Evolutionary conservation across 768 basidiomycete species (phyloP).

Genomic region (Mycena haematopus): DNA sequence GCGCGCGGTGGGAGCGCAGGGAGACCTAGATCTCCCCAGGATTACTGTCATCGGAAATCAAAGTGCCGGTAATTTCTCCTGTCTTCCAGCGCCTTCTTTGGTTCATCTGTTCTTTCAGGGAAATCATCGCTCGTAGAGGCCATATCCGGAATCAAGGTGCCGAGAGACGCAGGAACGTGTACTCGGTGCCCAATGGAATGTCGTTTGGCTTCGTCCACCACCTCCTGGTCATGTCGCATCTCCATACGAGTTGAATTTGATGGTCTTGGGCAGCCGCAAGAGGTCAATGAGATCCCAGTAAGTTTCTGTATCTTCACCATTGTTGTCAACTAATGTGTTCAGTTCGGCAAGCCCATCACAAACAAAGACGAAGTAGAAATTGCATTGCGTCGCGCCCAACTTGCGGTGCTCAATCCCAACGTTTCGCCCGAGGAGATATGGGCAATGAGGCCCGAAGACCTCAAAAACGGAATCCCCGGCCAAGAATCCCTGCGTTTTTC

Average conservation of each 20-base stretch:
- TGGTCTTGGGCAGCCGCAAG: not conserved
- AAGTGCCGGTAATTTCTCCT: conserved; percentile 55
- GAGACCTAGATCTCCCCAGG: conserved; percentile 53
- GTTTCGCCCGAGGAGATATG: conserved; percentile 10
- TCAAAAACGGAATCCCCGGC: conserved; percentile 1
- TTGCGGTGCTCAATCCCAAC: conserved; percentile 46
- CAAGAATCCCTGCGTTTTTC: conserved; percentile 39
- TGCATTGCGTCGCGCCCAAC: conserved; percentile 53
- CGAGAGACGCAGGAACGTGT: conserved; percentile 40
- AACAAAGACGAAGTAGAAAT: conserved; percentile 48
- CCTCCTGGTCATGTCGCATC: conserved; percentile 44
- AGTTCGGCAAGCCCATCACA: conserved; percentile 37
- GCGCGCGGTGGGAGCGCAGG: conserved; percentile 46
- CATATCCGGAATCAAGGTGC: conserved; percentile 58
- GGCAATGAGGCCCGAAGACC: conserved; percentile 17
- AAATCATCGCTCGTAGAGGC: conserved; percentile 57
- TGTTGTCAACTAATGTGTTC: too few relatives aligned
- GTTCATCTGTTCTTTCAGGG: conserved; percentile 24
- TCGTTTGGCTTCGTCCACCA: conserved; percentile 31
- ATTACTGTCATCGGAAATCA: conserved; percentile 61
- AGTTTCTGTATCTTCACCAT: too few relatives aligned
- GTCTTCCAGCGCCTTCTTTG: too few relatives aligned
- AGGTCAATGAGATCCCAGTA: not conserved
- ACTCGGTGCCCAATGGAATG: conserved; percentile 46
- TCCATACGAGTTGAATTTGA: conserved; percentile 47